These are phyloP conservation scores for Nannochloris sp. DNA, from an alignment of 139 green algal genomes.

Conservation along the genomic window DNA sequence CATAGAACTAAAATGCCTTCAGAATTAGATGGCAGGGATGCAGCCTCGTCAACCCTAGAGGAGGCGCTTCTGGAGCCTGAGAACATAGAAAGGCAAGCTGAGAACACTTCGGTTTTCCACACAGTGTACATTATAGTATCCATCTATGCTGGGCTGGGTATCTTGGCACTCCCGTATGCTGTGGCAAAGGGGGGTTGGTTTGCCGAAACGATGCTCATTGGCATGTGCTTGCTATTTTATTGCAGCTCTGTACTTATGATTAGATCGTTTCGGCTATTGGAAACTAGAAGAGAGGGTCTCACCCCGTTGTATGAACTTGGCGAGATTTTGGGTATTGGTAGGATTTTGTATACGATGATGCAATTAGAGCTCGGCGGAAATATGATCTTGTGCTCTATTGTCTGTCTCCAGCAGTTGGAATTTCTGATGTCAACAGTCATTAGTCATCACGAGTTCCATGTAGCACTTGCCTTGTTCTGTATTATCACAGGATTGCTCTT, in stretches of 20 bases:
- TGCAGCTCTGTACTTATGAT: constrained; percentile 29
- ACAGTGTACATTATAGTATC: constrained; percentile 1
- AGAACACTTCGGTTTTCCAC: constrained; percentile 1
- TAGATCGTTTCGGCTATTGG: constrained; percentile 23
- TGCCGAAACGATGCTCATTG: constrained; percentile 11
- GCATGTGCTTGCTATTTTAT: constrained; percentile 24
- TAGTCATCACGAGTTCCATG: no score
- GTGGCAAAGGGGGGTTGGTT: constrained; percentile 32
- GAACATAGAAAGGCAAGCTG: not conserved
- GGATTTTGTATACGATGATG: no score
- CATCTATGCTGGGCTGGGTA: constrained; percentile 26
- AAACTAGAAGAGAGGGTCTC: not conserved
- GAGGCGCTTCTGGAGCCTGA: not conserved
- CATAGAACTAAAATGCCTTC: no score
- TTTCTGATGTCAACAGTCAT: not conserved
- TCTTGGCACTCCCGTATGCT: constrained; percentile 37
- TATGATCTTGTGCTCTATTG: constrained; percentile 21
- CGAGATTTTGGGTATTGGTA: not conserved
- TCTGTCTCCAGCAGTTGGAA: not conserved
- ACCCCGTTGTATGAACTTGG: not conserved
- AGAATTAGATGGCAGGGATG: no score
- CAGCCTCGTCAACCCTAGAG: no score
- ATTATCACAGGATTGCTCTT: constrained; percentile 3
- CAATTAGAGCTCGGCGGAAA: constrained; percentile 33
- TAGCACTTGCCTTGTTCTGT: no score